Evolutionary conservation across 2,329 filamentous ascomycete genomes (phyloP).

Genomic region (Fusarium illudens): DNA sequence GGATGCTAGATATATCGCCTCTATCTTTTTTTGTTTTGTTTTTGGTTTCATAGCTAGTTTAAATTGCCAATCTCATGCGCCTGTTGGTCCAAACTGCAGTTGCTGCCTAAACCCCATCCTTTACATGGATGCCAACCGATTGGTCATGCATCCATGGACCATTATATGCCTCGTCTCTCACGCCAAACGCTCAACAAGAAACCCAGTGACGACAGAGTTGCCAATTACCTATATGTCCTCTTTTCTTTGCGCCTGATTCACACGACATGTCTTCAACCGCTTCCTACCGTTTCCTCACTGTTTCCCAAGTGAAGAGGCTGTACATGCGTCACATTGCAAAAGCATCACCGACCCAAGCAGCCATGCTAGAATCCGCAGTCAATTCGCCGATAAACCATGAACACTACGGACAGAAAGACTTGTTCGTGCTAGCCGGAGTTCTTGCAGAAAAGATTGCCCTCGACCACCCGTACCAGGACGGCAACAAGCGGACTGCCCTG

Average conservation of each 20-base stretch:
- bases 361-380: background rate
- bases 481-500: constrained; percentile 32
- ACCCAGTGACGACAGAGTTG: background rate
- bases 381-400: background rate
- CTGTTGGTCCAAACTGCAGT: no score
- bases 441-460: constrained; percentile 35
- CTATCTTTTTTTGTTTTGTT: no score
- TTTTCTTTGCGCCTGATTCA: no score
- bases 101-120: background rate
- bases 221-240: background rate
- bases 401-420: constrained; percentile 26
- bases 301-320: background rate
- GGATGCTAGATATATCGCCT: no score
- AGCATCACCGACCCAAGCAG: background rate
- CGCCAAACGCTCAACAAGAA: background rate
- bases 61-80: no score
- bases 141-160: background rate
- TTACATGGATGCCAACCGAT: background rate
- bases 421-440: constrained; percentile 32
- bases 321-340: background rate
- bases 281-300: background rate
- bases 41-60: no score
- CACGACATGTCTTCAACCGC: background rate
- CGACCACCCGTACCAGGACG: constrained; percentile 33
- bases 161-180: background rate